Evolutionary conservation across 2,329 filamentous ascomycete species (phyloP).

Genomic region (Calonectria ilicicola): DNA sequence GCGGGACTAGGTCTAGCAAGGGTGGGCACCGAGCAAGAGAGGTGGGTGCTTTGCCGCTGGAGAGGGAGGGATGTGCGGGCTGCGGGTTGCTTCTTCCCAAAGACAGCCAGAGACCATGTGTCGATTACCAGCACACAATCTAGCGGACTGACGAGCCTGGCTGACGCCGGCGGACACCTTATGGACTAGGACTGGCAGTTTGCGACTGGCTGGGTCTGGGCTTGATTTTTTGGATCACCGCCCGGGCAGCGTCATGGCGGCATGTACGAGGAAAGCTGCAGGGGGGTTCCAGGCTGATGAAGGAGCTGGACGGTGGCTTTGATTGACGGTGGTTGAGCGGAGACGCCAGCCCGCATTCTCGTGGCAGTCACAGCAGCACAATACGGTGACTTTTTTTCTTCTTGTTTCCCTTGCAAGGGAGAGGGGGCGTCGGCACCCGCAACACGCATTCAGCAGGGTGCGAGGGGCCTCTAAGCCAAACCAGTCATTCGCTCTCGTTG

Average conservation of each 20-base stretch:
- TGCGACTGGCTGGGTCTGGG: conserved; percentile 38
- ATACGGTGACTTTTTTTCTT: conserved; percentile 19
- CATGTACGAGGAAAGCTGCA: conserved; percentile 34
- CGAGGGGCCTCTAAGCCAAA: conserved; percentile 5
- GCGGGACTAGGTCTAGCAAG: conserved; percentile 29
- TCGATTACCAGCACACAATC: conserved; percentile 35
- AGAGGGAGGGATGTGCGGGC: conserved; percentile 24
- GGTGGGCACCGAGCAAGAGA: conserved; percentile 20
- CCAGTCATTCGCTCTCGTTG: conserved; percentile 1
- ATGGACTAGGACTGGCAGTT: conserved; percentile 37
- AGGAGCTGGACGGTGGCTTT: conserved; percentile 44
- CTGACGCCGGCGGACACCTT: conserved; percentile 33
- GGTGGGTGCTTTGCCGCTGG: conserved; percentile 24
- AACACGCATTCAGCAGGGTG: conserved; percentile 16
- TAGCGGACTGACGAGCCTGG: conserved; percentile 34
- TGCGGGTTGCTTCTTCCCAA: conserved; percentile 18
- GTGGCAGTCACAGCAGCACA: conserved; percentile 16
- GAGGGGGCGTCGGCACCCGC: conserved; percentile 5
- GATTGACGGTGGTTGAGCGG: conserved; percentile 40
- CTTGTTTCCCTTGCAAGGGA: conserved; percentile 18
- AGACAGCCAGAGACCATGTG: conserved; percentile 33
- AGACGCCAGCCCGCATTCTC: conserved; percentile 17
- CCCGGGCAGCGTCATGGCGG: conserved; percentile 39
- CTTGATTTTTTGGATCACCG: conserved; percentile 42
- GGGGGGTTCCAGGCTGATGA: conserved; percentile 41